Evolutionary conservation across 306 rosid species (phyloP).

Genomic region (Aeschynomene evenia): DNA sequence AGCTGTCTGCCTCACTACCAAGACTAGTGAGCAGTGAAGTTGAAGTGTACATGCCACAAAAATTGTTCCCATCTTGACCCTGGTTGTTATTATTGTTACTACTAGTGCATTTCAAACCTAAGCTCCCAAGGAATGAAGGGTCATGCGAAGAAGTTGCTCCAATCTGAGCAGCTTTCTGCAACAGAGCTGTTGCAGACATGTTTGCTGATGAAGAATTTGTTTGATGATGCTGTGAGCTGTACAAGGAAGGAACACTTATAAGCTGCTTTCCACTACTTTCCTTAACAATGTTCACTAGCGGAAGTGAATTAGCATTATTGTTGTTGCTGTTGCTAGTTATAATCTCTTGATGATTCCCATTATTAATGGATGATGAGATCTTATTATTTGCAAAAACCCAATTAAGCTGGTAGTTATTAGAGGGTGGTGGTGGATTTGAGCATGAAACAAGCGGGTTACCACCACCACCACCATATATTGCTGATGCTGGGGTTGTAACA

Average conservation of each 20-base stretch:
- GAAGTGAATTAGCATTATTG: constrained; percentile 34
- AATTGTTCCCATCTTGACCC: constrained; percentile 43
- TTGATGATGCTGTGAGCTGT: constrained; percentile 46
- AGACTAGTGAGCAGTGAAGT: constrained; percentile 12
- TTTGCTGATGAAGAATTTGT: constrained; percentile 34
- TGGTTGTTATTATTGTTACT: no score
- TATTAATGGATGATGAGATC: constrained; percentile 33
- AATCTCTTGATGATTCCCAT: constrained; percentile 27
- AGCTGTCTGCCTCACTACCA: constrained; percentile 37
- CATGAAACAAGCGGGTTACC: constrained; percentile 45
- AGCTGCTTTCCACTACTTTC: constrained; percentile 32
- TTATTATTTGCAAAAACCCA: constrained; percentile 61
- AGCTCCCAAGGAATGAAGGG: constrained; percentile 48
- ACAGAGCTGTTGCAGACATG: constrained; percentile 72
- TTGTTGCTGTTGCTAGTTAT: constrained; percentile 27
- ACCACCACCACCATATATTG: constrained; percentile 39
- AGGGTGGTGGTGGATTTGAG: constrained; percentile 37
- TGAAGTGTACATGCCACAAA: constrained; percentile 43
- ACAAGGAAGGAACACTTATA: constrained; percentile 55
- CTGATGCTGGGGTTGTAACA: neutral
- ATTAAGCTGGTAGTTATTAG: constrained; percentile 41
- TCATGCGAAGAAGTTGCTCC: constrained; percentile 56
- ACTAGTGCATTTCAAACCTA: constrained; percentile 43
- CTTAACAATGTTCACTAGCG: constrained; percentile 33
- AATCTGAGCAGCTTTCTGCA: constrained; percentile 72